Evolutionary conservation across 352 stramenopile species (phyloP), one percentile per base, ranked within the genome.

Genomic region (Pythium graminicola): DNA sequence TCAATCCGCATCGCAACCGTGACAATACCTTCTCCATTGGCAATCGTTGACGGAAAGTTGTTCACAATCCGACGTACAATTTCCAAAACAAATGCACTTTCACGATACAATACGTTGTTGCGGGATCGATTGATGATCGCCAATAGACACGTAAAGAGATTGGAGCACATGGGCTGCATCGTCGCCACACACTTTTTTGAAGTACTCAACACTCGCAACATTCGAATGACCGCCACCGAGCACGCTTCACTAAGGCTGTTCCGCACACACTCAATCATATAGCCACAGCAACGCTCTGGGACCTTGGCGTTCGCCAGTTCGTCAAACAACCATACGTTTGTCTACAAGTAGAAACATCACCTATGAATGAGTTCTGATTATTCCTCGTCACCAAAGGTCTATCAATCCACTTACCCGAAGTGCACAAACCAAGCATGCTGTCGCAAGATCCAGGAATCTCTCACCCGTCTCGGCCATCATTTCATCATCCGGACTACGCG

Each of bases 361-460:
- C 14, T 7, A 8, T 39, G 29, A 9, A 22, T 10, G 16, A 17
- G 14, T 47, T 32, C 16, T 16, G 43, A 35, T 33, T 13, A 54
- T 5, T 35, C 22, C 8, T 19, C 10, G 28, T 17, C 9, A 19
- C 39, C 23, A 42, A 41, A 27, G 44, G 14, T 17, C 9, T 22
- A 41, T 19, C 14, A 24, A 17, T n/a, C 36, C 33, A 6, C 51
- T 27, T 77, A 93, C 81, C 64, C 86, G 70, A n/a, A 89, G 33
- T 1, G 73, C 64, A 35, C 81, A 91, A 20, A 90, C 69, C 39
- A 94, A 60, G n/a, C 72, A 85, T n/a, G 81, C 81, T 4, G 79
- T 82, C 7, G 89, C 75, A 4, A 94, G 59, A 53, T 91, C 70
- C 2, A 91, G 58, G 23, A 92, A 44, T 28, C 81, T 59, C 33